Conservation (phyloP, 2,329 filamentous ascomycete species). For the Fusarium lyarnte region DNA sequence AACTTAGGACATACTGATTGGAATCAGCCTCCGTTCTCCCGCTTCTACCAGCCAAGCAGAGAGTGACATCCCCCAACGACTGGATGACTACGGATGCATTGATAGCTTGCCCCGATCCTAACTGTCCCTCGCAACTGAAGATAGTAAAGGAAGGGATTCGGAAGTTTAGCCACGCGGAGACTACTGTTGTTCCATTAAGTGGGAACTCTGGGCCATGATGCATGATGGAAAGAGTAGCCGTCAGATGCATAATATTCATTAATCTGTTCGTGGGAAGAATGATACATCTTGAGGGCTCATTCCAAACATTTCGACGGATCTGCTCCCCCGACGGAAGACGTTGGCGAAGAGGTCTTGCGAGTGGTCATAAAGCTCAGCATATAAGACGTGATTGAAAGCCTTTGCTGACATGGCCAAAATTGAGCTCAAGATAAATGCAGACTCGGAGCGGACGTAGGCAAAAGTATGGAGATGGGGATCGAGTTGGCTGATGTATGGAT, state of each 20-base stretch:
- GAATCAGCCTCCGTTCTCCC: background rate
- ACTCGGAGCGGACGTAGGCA: background rate
- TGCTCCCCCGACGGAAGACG: background rate
- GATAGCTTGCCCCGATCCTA: background rate
- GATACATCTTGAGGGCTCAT: background rate
- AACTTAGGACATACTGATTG: background rate
- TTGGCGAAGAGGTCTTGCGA: background rate
- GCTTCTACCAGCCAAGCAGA: background rate
- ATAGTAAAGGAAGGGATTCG: background rate
- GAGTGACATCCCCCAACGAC: background rate
- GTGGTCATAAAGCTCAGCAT: background rate
- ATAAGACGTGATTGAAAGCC: background rate
- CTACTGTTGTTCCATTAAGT: background rate
- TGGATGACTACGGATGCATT: background rate
- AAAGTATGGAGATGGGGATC: background rate
- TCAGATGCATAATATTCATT: background rate
- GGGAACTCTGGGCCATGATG: background rate
- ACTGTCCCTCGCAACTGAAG: background rate
- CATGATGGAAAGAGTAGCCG: fast-evolving
- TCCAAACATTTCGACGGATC: background rate
- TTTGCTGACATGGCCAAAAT: background rate
- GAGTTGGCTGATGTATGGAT: background rate
- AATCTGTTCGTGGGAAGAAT: background rate
- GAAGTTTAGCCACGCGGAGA: background rate
- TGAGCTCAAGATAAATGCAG: background rate